These are phyloP conservation scores for Cystobasidium slooffiae DNA, from an alignment of 1,284 basidiomycete genomes.

Conservation along the genomic window DNA sequence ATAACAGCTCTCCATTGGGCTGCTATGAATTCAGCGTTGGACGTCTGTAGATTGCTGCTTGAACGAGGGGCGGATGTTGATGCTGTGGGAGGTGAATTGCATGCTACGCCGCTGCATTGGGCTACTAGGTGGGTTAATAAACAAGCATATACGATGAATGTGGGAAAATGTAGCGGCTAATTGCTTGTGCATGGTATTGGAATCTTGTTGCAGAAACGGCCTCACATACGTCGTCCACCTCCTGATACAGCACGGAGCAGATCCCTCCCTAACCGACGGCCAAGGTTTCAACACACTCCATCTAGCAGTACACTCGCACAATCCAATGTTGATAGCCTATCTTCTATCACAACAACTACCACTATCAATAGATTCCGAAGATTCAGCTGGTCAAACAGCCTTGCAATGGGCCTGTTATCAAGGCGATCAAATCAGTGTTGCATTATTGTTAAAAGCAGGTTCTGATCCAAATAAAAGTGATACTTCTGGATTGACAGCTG, in stretches of 20 bases:
- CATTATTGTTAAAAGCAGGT: slow-evolving; percentile 84
- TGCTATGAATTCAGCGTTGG: slow-evolving; percentile 84
- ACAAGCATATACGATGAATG: background rate
- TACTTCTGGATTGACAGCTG: slow-evolving; percentile 79
- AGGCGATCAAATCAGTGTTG: slow-evolving; percentile 92
- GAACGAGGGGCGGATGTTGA: slow-evolving; percentile 96
- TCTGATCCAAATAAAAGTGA: slow-evolving; percentile 78
- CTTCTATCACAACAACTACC: slow-evolving; percentile 79
- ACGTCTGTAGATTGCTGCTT: slow-evolving; percentile 72
- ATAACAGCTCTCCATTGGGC: slow-evolving; percentile 98
- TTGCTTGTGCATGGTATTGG: slow-evolving; percentile 3
- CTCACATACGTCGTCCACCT: slow-evolving; percentile 94
- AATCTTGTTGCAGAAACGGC: slow-evolving; percentile 67
- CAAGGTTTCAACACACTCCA: slow-evolving; percentile 98
- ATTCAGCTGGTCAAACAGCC: slow-evolving; percentile 89
- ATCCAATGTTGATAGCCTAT: slow-evolving; percentile 91
- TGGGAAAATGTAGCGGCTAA: background rate
- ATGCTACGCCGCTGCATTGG: slow-evolving; percentile 98
- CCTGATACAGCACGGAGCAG: slow-evolving; percentile 83
- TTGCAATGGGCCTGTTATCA: slow-evolving; percentile 99
- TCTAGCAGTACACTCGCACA: slow-evolving; percentile 89
- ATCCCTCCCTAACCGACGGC: slow-evolving; percentile 85
- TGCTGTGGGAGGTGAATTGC: slow-evolving; percentile 88
- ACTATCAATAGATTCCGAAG: slow-evolving; percentile 81
- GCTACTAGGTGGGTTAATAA: slow-evolving; percentile 69